These are phyloP conservation scores for Stereum hirsutum DNA, from an alignment of 1,284 basidiomycete genomes.

Conservation along the genomic window DNA sequence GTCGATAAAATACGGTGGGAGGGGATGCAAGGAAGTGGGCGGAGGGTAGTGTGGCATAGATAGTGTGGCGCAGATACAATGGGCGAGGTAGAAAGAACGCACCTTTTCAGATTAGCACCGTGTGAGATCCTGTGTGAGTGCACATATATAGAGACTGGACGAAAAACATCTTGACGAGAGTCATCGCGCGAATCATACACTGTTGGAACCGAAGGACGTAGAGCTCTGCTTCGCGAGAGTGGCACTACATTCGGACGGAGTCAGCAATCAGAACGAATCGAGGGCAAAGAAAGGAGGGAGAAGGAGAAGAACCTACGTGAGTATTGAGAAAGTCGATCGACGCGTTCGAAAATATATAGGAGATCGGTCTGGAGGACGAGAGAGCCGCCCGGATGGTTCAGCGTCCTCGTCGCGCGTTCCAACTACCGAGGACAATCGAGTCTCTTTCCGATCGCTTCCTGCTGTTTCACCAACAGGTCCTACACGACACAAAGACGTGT, in stretches of 20 bases:
- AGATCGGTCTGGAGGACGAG: constrained; percentile 86
- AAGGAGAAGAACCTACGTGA: constrained; percentile 77
- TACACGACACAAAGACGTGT: no score
- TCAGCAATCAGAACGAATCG: background rate
- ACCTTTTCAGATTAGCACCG: constrained; percentile 71
- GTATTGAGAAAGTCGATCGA: constrained; percentile 84
- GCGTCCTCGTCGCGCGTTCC: constrained; percentile 81
- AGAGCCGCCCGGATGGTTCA: constrained; percentile 87
- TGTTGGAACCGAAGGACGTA: constrained; percentile 92
- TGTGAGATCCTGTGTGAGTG: constrained; percentile 65
- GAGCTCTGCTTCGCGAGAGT: constrained; percentile 84
- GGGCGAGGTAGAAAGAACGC: no score
- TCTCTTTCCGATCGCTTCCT: constrained; percentile 68
- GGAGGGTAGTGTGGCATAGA: no score
- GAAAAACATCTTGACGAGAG: constrained; percentile 91
- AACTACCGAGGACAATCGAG: constrained; percentile 89
- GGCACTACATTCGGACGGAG: constrained; percentile 41
- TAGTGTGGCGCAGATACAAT: no score
- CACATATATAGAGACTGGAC: constrained; percentile 72
- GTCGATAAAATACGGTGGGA: no score
- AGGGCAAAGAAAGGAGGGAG: background rate
- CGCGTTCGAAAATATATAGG: constrained; percentile 86
- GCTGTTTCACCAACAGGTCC: constrained; percentile 71
- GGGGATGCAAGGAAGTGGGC: no score
- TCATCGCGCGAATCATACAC: constrained; percentile 94